These are phyloP conservation scores for Aspergillus kassunensis DNA, from an alignment of 495 filamentous ascomycete genomes.

Conservation along the genomic window DNA sequence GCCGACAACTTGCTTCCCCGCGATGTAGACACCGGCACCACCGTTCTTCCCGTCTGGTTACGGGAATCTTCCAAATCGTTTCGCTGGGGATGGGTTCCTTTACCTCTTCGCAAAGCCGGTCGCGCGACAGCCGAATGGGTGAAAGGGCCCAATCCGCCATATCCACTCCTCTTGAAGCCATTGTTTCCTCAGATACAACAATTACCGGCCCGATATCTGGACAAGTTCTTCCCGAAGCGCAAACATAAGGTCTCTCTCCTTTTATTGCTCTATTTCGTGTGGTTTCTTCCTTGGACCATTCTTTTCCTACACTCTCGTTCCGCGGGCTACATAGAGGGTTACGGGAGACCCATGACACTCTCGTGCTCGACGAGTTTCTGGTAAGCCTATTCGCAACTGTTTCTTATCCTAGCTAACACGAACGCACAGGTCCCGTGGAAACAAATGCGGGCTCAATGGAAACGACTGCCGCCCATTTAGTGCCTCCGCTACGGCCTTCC, in stretches of 20 bases:
- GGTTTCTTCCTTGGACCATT: conserved; percentile 68
- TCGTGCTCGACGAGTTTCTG: conserved; percentile 62
- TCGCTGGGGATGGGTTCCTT: conserved; percentile 50
- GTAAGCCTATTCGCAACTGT: conserved; percentile 30
- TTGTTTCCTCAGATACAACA: conserved; percentile 67
- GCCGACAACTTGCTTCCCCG: conserved; percentile 35
- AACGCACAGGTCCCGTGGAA: conserved; percentile 56
- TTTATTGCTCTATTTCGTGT: conserved; percentile 58
- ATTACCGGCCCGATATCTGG: conserved; percentile 59
- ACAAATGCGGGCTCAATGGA: conserved; percentile 75
- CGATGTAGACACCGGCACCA: conserved; percentile 35
- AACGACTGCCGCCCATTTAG: conserved; percentile 78
- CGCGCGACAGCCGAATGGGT: conserved; percentile 57
- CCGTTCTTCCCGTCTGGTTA: conserved; percentile 47
- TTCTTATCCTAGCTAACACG: not conserved
- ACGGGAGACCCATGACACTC: conserved; percentile 60
- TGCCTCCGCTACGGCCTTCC: conserved; percentile 64
- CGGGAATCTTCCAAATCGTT: conserved; percentile 52
- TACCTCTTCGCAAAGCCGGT: conserved; percentile 45
- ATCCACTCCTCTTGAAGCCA: conserved; percentile 61
- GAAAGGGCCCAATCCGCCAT: conserved; percentile 65
- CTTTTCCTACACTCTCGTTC: conserved; percentile 61
- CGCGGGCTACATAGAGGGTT: conserved; percentile 63
- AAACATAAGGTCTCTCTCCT: conserved; percentile 57
- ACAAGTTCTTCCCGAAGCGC: conserved; percentile 59